These are phyloP conservation scores for Pyrus communis DNA, from an alignment of 306 rosid species.

Conservation along the genomic window DNA sequence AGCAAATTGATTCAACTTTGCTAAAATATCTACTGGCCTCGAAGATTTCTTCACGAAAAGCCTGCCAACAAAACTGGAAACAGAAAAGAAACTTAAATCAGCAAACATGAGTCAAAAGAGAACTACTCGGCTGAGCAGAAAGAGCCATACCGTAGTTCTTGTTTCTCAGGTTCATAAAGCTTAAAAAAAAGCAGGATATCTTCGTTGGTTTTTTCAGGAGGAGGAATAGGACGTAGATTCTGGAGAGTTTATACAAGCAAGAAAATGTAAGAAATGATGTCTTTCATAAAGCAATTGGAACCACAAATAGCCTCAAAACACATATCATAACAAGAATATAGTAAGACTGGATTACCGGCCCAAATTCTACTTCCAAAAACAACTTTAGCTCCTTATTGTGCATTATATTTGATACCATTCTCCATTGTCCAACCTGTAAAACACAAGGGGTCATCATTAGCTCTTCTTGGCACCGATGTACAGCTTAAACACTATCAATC, in stretches of 20 bases:
- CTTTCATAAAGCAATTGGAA: not conserved
- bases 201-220: too few relatives aligned
- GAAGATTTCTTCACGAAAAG: slow-evolving; percentile 50
- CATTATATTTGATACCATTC: slow-evolving; percentile 55
- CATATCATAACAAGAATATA: not conserved
- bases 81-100: too few relatives aligned
- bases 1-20: slow-evolving; percentile 65
- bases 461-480: not conserved
- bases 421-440: slow-evolving; percentile 72
- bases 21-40: slow-evolving; percentile 63
- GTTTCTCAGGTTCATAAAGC: too few relatives aligned
- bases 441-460: not conserved
- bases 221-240: not conserved
- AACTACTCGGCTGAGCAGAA: too few relatives aligned
- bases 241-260: slow-evolving; percentile 21
- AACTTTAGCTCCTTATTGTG: not conserved
- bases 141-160: too few relatives aligned
- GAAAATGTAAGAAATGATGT: not conserved
- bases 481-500: not conserved
- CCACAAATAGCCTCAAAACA: slow-evolving; percentile 6
- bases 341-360: not conserved
- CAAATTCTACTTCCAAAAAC: too few relatives aligned
- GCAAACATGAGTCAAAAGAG: too few relatives aligned
- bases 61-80: slow-evolving; percentile 70
- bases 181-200: too few relatives aligned